These are phyloP conservation scores for Davidsoniella eucalypti DNA, from an alignment of 2,329 filamentous ascomycete genomes.

Conservation along the genomic window DNA sequence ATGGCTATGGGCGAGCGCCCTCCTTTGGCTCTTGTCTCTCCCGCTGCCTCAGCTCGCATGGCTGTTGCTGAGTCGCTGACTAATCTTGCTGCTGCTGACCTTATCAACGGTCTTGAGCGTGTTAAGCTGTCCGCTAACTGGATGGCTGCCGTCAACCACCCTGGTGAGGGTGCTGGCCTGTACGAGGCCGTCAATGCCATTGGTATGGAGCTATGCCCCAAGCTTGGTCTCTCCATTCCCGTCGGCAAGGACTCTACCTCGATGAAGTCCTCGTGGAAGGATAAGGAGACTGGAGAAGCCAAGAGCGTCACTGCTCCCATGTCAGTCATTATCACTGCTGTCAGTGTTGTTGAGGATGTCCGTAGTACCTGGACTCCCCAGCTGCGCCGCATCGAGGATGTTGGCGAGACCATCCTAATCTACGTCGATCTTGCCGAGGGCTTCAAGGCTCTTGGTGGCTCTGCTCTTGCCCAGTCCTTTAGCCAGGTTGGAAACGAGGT, in stretches of 20 bases:
- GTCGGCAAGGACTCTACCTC: constrained; percentile 98
- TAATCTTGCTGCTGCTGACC: constrained; percentile 69
- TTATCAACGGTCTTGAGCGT: constrained; percentile 54
- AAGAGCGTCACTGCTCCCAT: constrained; percentile 88
- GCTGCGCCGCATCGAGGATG: constrained; percentile 65
- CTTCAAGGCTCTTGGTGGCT: constrained; percentile 71
- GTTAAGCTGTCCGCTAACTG: constrained; percentile 91
- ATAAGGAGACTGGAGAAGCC: constrained; percentile 43
- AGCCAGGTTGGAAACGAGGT: constrained; percentile 69
- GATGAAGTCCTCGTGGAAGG: constrained; percentile 95
- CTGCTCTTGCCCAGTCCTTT: constrained; percentile 78
- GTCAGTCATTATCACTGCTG: constrained; percentile 80
- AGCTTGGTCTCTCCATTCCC: constrained; percentile 82
- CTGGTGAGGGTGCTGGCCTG: constrained; percentile 78
- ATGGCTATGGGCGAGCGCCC: constrained; percentile 96
- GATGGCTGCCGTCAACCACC: constrained; percentile 94
- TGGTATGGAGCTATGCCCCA: constrained; percentile 78
- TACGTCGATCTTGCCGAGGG: constrained; percentile 81
- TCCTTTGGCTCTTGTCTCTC: constrained; percentile 72
- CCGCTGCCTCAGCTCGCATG: constrained; percentile 86
- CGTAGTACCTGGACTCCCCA: constrained; percentile 88
- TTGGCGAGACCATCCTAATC: constrained; percentile 75
- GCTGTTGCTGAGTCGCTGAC: constrained; percentile 85
- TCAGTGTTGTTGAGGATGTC: constrained; percentile 68
- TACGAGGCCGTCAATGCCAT: constrained; percentile 91